Conservation (phyloP, 306 rosid species). For the Fagus sylvatica region DNA sequence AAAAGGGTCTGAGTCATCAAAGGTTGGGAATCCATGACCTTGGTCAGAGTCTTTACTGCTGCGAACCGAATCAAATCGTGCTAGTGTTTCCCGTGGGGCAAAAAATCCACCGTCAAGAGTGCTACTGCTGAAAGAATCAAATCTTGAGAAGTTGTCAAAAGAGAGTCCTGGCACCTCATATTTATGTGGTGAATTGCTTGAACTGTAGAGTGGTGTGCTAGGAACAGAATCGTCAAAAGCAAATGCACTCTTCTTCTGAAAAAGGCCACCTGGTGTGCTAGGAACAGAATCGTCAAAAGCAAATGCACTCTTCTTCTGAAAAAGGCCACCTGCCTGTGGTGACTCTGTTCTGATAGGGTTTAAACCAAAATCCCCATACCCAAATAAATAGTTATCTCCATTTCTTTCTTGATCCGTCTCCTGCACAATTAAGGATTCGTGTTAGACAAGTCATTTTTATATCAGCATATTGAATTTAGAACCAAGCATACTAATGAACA, state of each 20-base stretch:
- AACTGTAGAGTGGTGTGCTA: slow-evolving; percentile 82
- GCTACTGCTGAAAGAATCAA: slow-evolving; percentile 70
- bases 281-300: slow-evolving; percentile 93
- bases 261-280: slow-evolving; percentile 23
- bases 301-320: slow-evolving; percentile 66
- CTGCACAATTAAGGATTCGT: slow-evolving; percentile 33
- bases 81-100: slow-evolving; percentile 48
- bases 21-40: slow-evolving; percentile 69
- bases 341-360: slow-evolving; percentile 80
- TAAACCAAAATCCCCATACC: slow-evolving; percentile 74
- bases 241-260: slow-evolving; percentile 66
- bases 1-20: slow-evolving; percentile 87
- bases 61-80: slow-evolving; percentile 69
- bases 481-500: not conserved
- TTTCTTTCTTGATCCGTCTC: slow-evolving; percentile 56
- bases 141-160: slow-evolving; percentile 79
- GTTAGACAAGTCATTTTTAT: not conserved
- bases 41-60: slow-evolving; percentile 73
- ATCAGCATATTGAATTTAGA: not conserved
- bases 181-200: slow-evolving; percentile 60
- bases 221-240: slow-evolving; percentile 93
- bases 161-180: slow-evolving; percentile 62
- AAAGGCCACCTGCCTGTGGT: slow-evolving; percentile 41
- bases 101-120: slow-evolving; percentile 58
- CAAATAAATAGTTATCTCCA: slow-evolving; percentile 68